These are phyloP conservation scores for Starmera amethionina DNA, from an alignment of 805 yeast genomes.

Conservation along the genomic window DNA sequence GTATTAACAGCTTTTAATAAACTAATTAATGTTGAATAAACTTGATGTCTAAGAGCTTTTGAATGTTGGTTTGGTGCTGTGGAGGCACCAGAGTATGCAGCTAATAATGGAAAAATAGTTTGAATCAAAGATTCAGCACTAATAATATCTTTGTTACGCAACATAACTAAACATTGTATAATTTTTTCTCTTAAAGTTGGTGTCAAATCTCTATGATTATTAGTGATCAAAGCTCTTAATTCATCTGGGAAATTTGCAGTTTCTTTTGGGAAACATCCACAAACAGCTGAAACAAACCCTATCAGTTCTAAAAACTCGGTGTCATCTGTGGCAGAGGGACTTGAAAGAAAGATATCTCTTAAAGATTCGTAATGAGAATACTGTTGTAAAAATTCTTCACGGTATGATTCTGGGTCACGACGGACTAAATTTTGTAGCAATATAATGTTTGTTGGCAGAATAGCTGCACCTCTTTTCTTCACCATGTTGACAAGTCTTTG, in stretches of 20 bases:
- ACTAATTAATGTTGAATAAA: slow-evolving; percentile 70
- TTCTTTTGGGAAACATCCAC: slow-evolving; percentile 81
- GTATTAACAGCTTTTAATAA: slow-evolving; percentile 75
- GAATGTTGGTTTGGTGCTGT: slow-evolving; percentile 50
- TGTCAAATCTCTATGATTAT: slow-evolving; percentile 71
- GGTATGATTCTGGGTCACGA: slow-evolving; percentile 89
- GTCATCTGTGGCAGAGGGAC: slow-evolving; percentile 45
- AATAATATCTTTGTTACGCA: slow-evolving; percentile 76
- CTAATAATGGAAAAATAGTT: slow-evolving; percentile 77
- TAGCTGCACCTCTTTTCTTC: slow-evolving; percentile 82
- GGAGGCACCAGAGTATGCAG: slow-evolving; percentile 48
- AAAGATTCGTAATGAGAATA: slow-evolving; percentile 87
- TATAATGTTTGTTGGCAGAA: slow-evolving; percentile 86
- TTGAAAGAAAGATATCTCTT: slow-evolving; percentile 74
- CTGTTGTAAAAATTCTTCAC: slow-evolving; percentile 89
- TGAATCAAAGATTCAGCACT: slow-evolving; percentile 74
- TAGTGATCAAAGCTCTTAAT: slow-evolving; percentile 53
- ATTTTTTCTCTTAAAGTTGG: slow-evolving; percentile 89
- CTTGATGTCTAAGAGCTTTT: slow-evolving; percentile 72
- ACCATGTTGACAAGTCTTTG: slow-evolving; percentile 49
- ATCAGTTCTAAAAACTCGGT: slow-evolving; percentile 61
- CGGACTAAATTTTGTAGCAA: slow-evolving; percentile 85
- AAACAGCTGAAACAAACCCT: slow-evolving; percentile 88
- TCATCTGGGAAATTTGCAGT: slow-evolving; percentile 81
- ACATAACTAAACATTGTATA: slow-evolving; percentile 80